phyloP scores from a whole-genome alignment of 2,329 filamentous ascomycete species.

The Fusarium sp. region DNA sequence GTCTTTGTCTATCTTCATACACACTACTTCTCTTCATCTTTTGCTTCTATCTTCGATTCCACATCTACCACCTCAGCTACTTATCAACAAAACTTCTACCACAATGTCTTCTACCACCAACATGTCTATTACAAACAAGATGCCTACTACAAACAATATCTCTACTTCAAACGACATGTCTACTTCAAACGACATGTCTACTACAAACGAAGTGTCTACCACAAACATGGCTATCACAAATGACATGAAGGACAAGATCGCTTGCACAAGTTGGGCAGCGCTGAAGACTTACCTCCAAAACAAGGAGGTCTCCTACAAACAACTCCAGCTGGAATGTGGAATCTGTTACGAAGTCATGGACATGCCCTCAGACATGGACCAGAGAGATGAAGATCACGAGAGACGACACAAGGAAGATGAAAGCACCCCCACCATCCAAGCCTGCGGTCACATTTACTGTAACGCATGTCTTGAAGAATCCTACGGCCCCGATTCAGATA shows the following conservation, averaged over 20 bases:
- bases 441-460: slow-evolving; percentile 16
- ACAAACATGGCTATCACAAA: background rate
- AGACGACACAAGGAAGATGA: background rate
- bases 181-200: background rate
- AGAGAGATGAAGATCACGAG: background rate
- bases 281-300: background rate
- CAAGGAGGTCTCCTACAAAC: background rate
- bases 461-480: background rate
- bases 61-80: background rate
- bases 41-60: background rate
- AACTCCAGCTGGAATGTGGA: background rate
- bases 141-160: too few relatives aligned
- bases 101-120: background rate
- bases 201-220: background rate
- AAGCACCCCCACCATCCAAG: background rate
- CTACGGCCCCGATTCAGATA: background rate
- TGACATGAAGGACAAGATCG: background rate
- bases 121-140: background rate
- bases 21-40: background rate
- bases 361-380: background rate
- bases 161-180: background rate
- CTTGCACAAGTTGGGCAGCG: background rate
- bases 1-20: too few relatives aligned
- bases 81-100: background rate
- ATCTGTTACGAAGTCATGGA: background rate